Conservation (phyloP, 768 basidiomycete species). For the Strobilomyces confusus region DNA sequence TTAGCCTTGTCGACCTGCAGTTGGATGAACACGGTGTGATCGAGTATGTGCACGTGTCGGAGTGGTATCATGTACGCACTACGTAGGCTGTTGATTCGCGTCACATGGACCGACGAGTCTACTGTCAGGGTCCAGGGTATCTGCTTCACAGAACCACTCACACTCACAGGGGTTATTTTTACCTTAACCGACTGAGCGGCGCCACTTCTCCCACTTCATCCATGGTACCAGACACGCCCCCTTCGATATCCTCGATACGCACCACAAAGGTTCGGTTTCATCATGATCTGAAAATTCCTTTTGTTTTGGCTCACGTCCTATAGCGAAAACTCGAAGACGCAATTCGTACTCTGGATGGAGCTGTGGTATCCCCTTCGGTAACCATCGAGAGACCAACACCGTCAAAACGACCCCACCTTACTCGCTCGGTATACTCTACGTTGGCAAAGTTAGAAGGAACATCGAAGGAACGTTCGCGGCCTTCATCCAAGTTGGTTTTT, state of each 20-base stretch:
- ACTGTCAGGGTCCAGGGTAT: too few relatives aligned
- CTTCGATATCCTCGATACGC: constrained; percentile 23
- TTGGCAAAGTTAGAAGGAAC: constrained; percentile 74
- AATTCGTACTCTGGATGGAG: constrained; percentile 65
- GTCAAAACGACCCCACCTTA: constrained; percentile 50
- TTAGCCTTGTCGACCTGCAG: too few relatives aligned
- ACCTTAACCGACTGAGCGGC: too few relatives aligned
- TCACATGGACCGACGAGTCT: too few relatives aligned
- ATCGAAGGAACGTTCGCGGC: constrained; percentile 40
- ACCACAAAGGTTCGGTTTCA: constrained; percentile 49
- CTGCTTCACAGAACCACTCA: too few relatives aligned
- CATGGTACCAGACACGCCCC: constrained; percentile 14
- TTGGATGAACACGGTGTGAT: too few relatives aligned
- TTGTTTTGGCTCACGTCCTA: background rate
- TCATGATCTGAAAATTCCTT: background rate
- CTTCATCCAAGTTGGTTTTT: constrained; percentile 25
- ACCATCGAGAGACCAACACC: constrained; percentile 32
- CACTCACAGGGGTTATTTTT: too few relatives aligned
- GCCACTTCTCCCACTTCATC: background rate
- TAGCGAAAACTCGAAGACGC: constrained; percentile 84
- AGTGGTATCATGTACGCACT: too few relatives aligned
- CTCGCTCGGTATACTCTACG: constrained; percentile 70
- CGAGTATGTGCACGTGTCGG: too few relatives aligned
- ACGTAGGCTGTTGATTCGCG: too few relatives aligned
- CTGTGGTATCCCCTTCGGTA: constrained; percentile 41